Base-by-base conservation (phyloP, 345 rosid genomes). In the Gossypium stocksii region DNA sequence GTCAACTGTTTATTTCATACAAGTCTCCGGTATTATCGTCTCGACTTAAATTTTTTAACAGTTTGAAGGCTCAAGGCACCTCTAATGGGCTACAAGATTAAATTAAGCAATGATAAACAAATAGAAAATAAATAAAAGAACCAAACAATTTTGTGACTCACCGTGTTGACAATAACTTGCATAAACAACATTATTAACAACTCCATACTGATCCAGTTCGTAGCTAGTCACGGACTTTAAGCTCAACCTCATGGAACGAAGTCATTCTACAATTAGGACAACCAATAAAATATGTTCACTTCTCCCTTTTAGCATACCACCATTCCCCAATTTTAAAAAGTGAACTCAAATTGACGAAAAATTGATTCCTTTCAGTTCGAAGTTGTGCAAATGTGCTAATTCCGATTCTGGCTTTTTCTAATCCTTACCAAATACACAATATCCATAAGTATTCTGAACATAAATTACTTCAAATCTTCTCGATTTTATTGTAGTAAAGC, bases 141-240 rank as follows among this genome's bases (percentile, higher is more conserved):
- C 15, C 15, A 27, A 56, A 61, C 51, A 49, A 54, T 16, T 4
- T 19, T 20, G 1, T 52, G 45, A 17, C 77, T 76, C 73, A 90
- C 97, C 97, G 66, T 89, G 95, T 84, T 92, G 93, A 73, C 97
- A 92, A 58, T 92, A 88, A 71, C 87, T 92, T 20, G 94, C 91
- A 62, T 94, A 94, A 70, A 87, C 87, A 52, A 92, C 93, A 85
- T 92, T 90, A 85, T 93, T 89, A 51, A 93, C 97, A 56, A 91
- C 97, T 58, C 98, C 91, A 65, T 83, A 94, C 54, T 89, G 98
- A 86, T 94, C 97, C 82, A 94, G 81, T 74, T 94, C 95, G 77
- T 89, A 90, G 64, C 90, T 89, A 90, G 64, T 92, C 97, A 9
- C 94, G 84, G 43, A 94, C 97, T 83, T 87, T 85, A 19, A 91